Percentiles rank a stretch among this genome's conserved stretches.
Evolutionary conservation across 441 rosid species (phyloP).

Genomic region (Populus trichocarpa): DNA sequence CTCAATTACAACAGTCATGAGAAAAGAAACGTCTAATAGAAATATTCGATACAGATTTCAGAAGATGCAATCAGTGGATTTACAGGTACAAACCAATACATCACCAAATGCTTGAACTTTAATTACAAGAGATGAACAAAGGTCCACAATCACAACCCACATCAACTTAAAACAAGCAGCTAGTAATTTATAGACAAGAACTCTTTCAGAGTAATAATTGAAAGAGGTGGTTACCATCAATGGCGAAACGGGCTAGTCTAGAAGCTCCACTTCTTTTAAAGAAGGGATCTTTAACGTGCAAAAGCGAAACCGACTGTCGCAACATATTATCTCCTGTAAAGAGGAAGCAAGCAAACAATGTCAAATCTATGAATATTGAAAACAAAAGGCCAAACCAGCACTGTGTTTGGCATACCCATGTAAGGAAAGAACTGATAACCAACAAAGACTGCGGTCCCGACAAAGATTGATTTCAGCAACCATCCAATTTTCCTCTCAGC

Average conservation of each 20-base stretch:
- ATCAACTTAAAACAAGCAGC: not conserved
- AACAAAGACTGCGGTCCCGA: conserved; percentile 68
- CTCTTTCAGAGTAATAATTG: not conserved
- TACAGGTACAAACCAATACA: too few species aligned
- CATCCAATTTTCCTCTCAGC: conserved; percentile 90
- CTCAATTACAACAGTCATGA: too few species aligned
- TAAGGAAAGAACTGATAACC: conserved; percentile 87
- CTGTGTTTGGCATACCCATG: conserved; percentile 49
- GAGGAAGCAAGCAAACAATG: not conserved
- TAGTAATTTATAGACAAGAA: not conserved
- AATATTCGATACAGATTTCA: too few species aligned
- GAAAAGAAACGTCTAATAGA: too few species aligned
- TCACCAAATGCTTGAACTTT: too few species aligned
- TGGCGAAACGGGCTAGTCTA: conserved; percentile 76
- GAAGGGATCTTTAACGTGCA: conserved; percentile 89
- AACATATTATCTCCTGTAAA: conserved; percentile 77
- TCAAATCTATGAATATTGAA: not conserved
- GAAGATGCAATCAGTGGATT: too few species aligned
- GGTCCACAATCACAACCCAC: not conserved
- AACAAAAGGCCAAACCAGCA: not conserved
- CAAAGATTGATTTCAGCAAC: conserved; percentile 74
- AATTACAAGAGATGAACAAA: not conserved
- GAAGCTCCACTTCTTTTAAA: conserved; percentile 93
- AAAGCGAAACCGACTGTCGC: conserved; percentile 79
- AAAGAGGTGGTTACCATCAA: conserved; percentile 47